Evolutionary conservation across 345 rosid genomes (phyloP), one percentile per base, ranked within the genome.

Genomic region (Eucalyptus dawsonii): DNA sequence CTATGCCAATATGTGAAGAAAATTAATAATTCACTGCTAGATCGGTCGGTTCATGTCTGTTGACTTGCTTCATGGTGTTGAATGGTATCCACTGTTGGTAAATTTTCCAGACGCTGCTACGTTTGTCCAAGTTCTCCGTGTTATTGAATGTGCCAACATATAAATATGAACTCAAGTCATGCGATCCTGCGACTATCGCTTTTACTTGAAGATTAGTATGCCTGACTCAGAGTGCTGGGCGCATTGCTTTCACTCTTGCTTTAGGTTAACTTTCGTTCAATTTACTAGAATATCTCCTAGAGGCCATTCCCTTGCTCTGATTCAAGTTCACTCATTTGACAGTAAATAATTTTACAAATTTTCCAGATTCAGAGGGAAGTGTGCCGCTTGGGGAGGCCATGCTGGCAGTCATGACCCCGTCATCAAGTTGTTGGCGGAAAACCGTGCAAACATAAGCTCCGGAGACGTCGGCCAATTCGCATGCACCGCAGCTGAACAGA

Each of bases 341-440:
- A 76, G 47, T 76, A 76, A 40, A 76, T 40, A 40, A 76, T 40
- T 76, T 37, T 37, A 76, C 85, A 86, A 54, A 4, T 86, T 54
- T 92, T 93, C 94, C 47, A 97, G 99, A 97, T 2, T 42, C 44
- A 97, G 14, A 97, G 14, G 98, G 98, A 86, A 95, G 88, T 88
- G 93, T 94, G 54, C 99, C 98, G 19, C 56, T 97, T 44, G 95
- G 98, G 99, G 98, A 95, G 89, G 99, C 99, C 87, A 92, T 96
- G 94, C 87, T 90, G 88, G 89, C 50, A 94, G 97, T 11, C 95
- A 97, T 58, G 94, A 93, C 86, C 91, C 92, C 14, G 91, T 97
- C 65, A 89, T 88, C 56, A 94, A 92, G 90, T 89, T 94, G 87
- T 88, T 97, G 83, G 51, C 86, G 51, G 95, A 94, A 87, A 89